Conservation (phyloP, 495 filamentous ascomycete genomes). For the Opeltia flavorubescens region DNA sequence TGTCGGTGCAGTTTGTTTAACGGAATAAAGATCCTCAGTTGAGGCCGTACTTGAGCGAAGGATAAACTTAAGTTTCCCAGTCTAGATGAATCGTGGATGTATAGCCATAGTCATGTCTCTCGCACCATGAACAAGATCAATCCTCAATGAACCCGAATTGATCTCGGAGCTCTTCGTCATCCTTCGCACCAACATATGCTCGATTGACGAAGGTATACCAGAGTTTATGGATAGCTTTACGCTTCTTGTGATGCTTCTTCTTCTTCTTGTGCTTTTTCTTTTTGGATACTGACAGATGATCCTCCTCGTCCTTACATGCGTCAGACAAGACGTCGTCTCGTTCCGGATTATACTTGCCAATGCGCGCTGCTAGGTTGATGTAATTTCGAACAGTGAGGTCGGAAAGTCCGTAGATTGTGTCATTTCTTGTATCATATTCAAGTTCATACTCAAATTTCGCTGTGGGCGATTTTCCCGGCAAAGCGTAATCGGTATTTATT, state of each 20-base stretch:
- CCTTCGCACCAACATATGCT: slow-evolving; percentile 64
- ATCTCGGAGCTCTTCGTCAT: slow-evolving; percentile 42
- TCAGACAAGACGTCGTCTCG: slow-evolving; percentile 16
- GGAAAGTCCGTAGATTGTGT: slow-evolving; percentile 57
- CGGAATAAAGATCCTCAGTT: too few relatives aligned
- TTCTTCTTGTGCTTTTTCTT: slow-evolving; percentile 32
- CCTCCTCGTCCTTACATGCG: slow-evolving; percentile 2
- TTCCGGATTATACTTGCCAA: slow-evolving; percentile 41
- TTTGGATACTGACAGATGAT: slow-evolving; percentile 11
- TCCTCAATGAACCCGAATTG: slow-evolving; percentile 3
- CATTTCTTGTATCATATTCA: slow-evolving; percentile 71
- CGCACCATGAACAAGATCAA: too few relatives aligned
- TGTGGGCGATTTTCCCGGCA: slow-evolving; percentile 25
- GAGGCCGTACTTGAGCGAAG: too few relatives aligned
- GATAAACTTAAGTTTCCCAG: too few relatives aligned
- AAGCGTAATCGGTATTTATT: slow-evolving; percentile 54
- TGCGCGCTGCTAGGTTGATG: slow-evolving; percentile 61
- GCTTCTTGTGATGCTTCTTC: slow-evolving; percentile 27
- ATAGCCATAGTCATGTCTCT: too few relatives aligned
- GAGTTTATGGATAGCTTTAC: slow-evolving; percentile 37
- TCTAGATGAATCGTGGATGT: too few relatives aligned
- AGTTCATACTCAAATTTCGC: slow-evolving; percentile 59
- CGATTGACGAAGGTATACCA: slow-evolving; percentile 68
- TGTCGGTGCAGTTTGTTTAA: too few relatives aligned
- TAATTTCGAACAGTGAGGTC: slow-evolving; percentile 80